Percentiles rank a stretch among this genome's conserved stretches.
These are phyloP conservation scores for Phytophthora podocarpi DNA, from an alignment of 352 stramenopile species.

Conservation along the genomic window DNA sequence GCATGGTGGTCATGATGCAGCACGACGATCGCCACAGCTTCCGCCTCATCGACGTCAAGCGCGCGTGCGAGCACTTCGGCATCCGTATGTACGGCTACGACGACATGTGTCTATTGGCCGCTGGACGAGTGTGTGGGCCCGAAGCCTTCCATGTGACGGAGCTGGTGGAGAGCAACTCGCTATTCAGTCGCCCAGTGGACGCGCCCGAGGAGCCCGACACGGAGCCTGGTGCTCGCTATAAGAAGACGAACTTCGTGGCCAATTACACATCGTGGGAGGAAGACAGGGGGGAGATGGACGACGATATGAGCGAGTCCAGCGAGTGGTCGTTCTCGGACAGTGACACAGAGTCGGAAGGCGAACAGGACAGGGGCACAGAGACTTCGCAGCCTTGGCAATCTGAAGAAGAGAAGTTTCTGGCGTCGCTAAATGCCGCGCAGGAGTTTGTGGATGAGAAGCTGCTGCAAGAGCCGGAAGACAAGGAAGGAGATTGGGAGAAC, in stretches of 20 bases:
- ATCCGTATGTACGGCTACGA: slow-evolving; percentile 85
- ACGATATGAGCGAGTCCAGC: slow-evolving; percentile 53
- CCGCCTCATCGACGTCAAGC: slow-evolving; percentile 68
- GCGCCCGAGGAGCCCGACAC: slow-evolving; percentile 65
- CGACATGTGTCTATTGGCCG: slow-evolving; percentile 63
- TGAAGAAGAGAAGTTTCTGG: slow-evolving; percentile 49
- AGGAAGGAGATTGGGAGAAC: slow-evolving; percentile 42
- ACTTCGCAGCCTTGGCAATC: slow-evolving; percentile 26
- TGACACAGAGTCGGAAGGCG: slow-evolving; percentile 54
- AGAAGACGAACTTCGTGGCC: slow-evolving; percentile 65
- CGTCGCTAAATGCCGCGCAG: slow-evolving; percentile 51
- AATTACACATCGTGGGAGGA: slow-evolving; percentile 57
- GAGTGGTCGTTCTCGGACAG: slow-evolving; percentile 76
- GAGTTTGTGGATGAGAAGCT: slow-evolving; percentile 56
- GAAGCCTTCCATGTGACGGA: slow-evolving; percentile 73
- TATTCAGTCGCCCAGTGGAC: slow-evolving; percentile 32
- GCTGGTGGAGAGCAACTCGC: slow-evolving; percentile 61
- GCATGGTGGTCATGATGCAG: slow-evolving; percentile 55
- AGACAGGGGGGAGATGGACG: slow-evolving; percentile 41
- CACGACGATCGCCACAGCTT: slow-evolving; percentile 51
- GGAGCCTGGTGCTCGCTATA: slow-evolving; percentile 52
- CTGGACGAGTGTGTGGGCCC: slow-evolving; percentile 20
- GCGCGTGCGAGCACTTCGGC: slow-evolving; percentile 61
- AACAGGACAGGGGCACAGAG: slow-evolving; percentile 16
- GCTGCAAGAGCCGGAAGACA: slow-evolving; percentile 31